Evolutionary conservation across 352 stramenopile species (phyloP).

Genomic region (Elongisporangium anandrum): DNA sequence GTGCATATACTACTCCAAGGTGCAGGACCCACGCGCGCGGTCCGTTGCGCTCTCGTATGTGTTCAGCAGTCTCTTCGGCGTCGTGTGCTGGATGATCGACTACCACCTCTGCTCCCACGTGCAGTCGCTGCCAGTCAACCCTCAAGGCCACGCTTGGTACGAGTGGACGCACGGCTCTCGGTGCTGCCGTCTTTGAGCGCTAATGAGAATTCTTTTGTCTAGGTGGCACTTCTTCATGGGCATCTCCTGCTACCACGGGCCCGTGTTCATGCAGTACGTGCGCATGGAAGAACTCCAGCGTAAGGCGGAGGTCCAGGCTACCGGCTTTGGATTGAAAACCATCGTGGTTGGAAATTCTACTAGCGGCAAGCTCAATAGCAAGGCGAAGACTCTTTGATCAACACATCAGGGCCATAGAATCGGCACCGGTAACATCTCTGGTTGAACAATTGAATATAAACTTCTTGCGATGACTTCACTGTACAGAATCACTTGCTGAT

Average conservation of each 20-base stretch:
- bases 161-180: too few species aligned
- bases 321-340: conserved; percentile 27
- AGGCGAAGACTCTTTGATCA: conserved; percentile 4
- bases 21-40: conserved; percentile 45
- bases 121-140: conserved; percentile 57
- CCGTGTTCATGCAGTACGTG: conserved; percentile 59
- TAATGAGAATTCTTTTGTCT: too few species aligned
- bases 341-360: conserved; percentile 19
- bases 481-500: too few species aligned
- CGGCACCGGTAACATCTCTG: too few species aligned
- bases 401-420: not conserved
- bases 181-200: too few species aligned
- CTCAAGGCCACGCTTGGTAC: conserved; percentile 78
- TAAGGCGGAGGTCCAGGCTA: conserved; percentile 21
- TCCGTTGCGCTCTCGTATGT: conserved; percentile 64
- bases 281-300: conserved; percentile 35
- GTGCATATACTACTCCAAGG: conserved; percentile 53
- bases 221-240: conserved; percentile 54
- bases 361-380: conserved; percentile 17
- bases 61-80: conserved; percentile 52
- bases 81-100: conserved; percentile 72
- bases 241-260: conserved; percentile 41
- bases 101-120: conserved; percentile 74
- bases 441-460: too few species aligned
- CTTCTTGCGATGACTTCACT: too few species aligned